Evolutionary conservation across 257 asterid genomes (phyloP), one percentile per base, ranked within the genome.

Genomic region (Paraleonurus japonicus): DNA sequence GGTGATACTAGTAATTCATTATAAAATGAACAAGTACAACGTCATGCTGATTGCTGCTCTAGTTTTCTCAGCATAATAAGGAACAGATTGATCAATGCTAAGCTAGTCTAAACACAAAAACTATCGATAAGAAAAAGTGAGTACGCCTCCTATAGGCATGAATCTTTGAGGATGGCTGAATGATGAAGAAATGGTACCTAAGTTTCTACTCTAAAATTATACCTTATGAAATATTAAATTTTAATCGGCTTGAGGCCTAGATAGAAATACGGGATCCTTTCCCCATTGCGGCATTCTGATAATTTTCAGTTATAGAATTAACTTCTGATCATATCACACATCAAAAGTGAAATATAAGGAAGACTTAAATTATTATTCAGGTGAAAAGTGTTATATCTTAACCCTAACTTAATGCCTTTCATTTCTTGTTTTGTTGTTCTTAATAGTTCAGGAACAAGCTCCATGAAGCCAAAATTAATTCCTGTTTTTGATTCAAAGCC

Each of bases 401-500:
- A 11, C 3, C 45, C 47, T 12, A 3, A 13, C 1, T 2, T 16
- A 41, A 41, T 7, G 53, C 30, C 53, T 37, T 9, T 23, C 22
- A 11, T 1, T 53, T 69, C 28, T 64, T 16, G 50, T 22, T 64
- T 64, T 39, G 57, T 22, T 35, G 58, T 63, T 15, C 24, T 62
- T 5, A n/a, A 50, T 58, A 72, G 77, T 50, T 72, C 77, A 50
- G 77, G 77, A 37, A 62, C 77, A 33, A 72, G 55, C 62, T 61
- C 77, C 27, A 20, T 23, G 77, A 62, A 50, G 54, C 77, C 77
- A 62, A 72, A 72, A 63, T 19, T 72, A 15, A 19, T 72, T 50
- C 77, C 77, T 72, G 64, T 22, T 62, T 72, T 72, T 37, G 77
- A 72, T 33, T 72, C 77, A 15, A 63, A 72, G 39, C 39, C 62